Base-by-base conservation (phyloP, 192 early-diverging fungal genomes). In the Coemansia sp. region DNA sequence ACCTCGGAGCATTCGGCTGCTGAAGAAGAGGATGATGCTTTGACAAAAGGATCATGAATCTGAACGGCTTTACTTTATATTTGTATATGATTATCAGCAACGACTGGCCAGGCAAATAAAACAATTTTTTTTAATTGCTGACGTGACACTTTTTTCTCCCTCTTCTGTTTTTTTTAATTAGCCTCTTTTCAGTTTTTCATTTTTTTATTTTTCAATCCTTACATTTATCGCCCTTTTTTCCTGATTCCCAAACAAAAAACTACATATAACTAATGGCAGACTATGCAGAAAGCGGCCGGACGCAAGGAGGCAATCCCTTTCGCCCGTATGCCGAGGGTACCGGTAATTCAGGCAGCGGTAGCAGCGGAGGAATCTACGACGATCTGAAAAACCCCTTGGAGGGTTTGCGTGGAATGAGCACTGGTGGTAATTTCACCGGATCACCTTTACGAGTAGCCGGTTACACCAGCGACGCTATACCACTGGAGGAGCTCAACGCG, bases 301-400 rank as follows among this genome's bases (percentile, higher is more conserved):
- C 60, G 16, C 25, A 33, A 1, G 25, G 57, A 7, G 67, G 65
- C 49, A 75, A 63, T 45, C 67, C 67, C 25, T 81, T 64, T 65
- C 66, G 79, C 33, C 79, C 79, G 8, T 81, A 81, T 57, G 79
- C 72, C 25, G 77, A 80, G 17, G 28, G 55, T 7, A n/a, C 67
- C 2, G 36, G 14, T 0, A 49, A 2, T 31, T 36, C 31, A 33
- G 18, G 36, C 57, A 67, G 71, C 50, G 30, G 62, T 11, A 51
- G 40, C 40, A 64, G 36, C 33, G 58, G 56, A 18, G 64, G 71
- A 45, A 52, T 59, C 17, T 66, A 68, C 63, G 69, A 72, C 20
- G 79, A 81, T 8, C 33, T 81, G 56, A 67, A 61, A 60, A 60
- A 72, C 62, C 79, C 79, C 36, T 66, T 76, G 17, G 70, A 66